phyloP scores from a whole-genome alignment of 257 asterid species.

The Solanum tarapatanum region DNA sequence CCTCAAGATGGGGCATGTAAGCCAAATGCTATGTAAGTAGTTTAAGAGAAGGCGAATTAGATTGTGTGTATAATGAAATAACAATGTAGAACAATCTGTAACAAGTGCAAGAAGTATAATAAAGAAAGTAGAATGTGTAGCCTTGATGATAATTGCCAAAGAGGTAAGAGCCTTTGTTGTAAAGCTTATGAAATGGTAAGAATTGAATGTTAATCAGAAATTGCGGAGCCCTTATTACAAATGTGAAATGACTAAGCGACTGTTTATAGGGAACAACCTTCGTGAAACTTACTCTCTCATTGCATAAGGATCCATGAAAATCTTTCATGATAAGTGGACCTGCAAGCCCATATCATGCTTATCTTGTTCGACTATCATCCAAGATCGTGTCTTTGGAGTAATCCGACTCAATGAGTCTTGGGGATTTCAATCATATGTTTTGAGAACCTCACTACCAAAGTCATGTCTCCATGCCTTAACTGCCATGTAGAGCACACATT shows the following conservation, averaged over 20 bases:
- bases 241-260: neutral
- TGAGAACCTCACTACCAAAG: neutral
- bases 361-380: neutral
- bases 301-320: neutral
- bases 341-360: neutral
- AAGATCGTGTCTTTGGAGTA: neutral
- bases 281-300: neutral
- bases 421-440: neutral
- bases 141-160: neutral
- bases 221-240: neutral
- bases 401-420: no score
- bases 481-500: neutral
- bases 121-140: neutral
- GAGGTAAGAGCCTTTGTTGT: neutral
- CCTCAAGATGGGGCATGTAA: neutral
- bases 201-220: neutral
- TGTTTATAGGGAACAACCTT: neutral
- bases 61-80: neutral
- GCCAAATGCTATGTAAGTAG: neutral
- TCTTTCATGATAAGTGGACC: neutral
- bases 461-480: neutral
- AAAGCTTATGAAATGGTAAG: neutral
- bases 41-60: neutral
- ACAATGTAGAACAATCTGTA: neutral
- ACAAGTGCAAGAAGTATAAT: neutral